A percentile compares a stretch with the other conserved stretches of the same genome.
Conservation (phyloP, 2,329 filamentous ascomycete genomes). For the Aspergillus pseudonomiae region DNA sequence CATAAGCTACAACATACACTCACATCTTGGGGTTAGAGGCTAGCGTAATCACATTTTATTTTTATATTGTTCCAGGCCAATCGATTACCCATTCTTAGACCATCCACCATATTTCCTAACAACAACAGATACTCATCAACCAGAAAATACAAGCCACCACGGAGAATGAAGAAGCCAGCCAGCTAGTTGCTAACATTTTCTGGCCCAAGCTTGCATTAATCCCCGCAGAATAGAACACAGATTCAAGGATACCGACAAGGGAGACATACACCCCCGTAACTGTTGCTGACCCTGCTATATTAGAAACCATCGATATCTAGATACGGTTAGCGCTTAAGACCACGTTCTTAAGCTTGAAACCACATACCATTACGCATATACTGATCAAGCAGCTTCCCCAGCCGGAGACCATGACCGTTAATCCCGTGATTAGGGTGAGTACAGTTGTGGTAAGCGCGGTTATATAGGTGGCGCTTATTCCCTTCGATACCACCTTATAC, state of each 20-base stretch:
- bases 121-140: slow-evolving; percentile 5
- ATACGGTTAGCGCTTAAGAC: neutral
- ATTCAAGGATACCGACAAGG: neutral
- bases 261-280: slow-evolving; percentile 4
- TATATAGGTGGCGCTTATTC: slow-evolving; percentile 1
- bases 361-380: neutral
- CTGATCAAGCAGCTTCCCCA: neutral
- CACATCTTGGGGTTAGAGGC: too few relatives aligned
- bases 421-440: neutral
- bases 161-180: neutral
- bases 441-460: neutral
- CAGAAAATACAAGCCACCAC: neutral
- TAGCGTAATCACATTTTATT: too few relatives aligned
- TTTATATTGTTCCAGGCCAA: too few relatives aligned
- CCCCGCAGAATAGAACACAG: neutral
- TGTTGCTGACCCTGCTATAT: slow-evolving; percentile 3
- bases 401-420: neutral
- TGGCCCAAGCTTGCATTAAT: neutral
- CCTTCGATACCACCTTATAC: slow-evolving; percentile 3
- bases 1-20: too few relatives aligned
- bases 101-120: neutral
- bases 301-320: neutral
- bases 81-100: too few relatives aligned
- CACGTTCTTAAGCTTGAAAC: neutral
- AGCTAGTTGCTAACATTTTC: slow-evolving; percentile 2